phyloP scores from a whole-genome alignment of 169 alveolate species.

The Plasmodium ovale region DNA sequence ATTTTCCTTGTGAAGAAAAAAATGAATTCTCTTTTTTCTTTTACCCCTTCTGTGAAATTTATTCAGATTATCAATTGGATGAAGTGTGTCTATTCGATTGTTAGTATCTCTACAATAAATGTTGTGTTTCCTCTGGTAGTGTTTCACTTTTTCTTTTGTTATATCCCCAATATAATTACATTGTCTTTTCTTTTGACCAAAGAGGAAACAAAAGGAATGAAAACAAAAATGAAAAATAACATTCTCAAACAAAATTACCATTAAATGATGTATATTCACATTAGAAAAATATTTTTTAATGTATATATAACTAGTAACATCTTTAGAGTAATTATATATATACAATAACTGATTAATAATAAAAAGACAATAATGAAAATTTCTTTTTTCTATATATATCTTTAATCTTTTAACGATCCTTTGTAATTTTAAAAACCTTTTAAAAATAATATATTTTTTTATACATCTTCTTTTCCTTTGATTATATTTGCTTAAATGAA shows the following conservation, averaged over 20 bases:
- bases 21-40: too few species aligned
- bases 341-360: slow-evolving; percentile 4
- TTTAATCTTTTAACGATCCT: slow-evolving; percentile 1
- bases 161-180: too few species aligned
- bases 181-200: not conserved
- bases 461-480: slow-evolving; percentile 10
- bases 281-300: slow-evolving; percentile 16
- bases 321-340: slow-evolving; percentile 2
- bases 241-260: slow-evolving; percentile 1
- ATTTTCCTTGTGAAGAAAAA: too few species aligned
- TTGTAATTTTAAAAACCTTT: slow-evolving; percentile 6
- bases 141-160: not conserved
- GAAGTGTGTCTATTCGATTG: too few species aligned
- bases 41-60: too few species aligned
- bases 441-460: slow-evolving; percentile 1
- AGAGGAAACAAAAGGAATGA: slow-evolving; percentile 6
- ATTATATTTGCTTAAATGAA: slow-evolving; percentile 30
- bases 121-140: not conserved
- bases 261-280: slow-evolving; percentile 12
- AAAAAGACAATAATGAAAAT: slow-evolving; percentile 12
- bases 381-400: not conserved
- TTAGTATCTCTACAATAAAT: too few species aligned
- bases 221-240: slow-evolving; percentile 12
- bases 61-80: too few species aligned
- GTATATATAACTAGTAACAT: not conserved